Base-by-base conservation (phyloP, 305 asterid species). In the Fraxinus nigra region DNA sequence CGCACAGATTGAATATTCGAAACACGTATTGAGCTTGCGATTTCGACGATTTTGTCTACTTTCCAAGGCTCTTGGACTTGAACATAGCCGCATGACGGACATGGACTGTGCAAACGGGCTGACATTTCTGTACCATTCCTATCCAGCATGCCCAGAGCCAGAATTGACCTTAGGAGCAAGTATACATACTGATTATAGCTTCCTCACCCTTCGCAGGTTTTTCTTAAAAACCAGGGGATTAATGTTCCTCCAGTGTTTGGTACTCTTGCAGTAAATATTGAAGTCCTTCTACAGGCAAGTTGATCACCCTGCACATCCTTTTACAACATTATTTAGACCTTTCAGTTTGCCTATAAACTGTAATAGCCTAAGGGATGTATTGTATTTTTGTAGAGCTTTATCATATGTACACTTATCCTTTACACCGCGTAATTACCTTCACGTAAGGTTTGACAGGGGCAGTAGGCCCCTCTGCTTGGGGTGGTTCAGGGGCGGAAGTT, bases 111-210 rank as follows among this genome's bases (percentile, higher is more conserved):
- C 85, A 3, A 43, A 86, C 4, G 90, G 92, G 11, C 89, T 88
- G 18, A 26, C 84, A 3, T 86, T 90, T 34, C 54, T 85, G 72
- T 87, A 83, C 54, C 91, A 90, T 74, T 88, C 86, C 89, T 90
- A 88, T 78, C 90, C 93, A 28, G 82, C 89, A 24, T 90, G 92
- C 59, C 89, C 93, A 24, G 86, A 90, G 22, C 93, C 93, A 40
- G 88, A 90, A 3, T 7, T 90, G 76, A 65, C 90, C 2, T 22
- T 90, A 76, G 90, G 93, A 63, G 63, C 89, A 9, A 90, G 79
- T 80, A 87, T 80, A 46, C 92, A 90, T 22, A 72, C 87, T 0
- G 92, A 90, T 37, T 85, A 85, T 40, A 82, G 33, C 51, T 90
- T 88, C 84, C 85, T 90, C 76, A 87, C 90, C 10, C 86, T 88